Evolutionary conservation across 768 basidiomycete genomes (phyloP).

Genomic region (Mycena amicta): DNA sequence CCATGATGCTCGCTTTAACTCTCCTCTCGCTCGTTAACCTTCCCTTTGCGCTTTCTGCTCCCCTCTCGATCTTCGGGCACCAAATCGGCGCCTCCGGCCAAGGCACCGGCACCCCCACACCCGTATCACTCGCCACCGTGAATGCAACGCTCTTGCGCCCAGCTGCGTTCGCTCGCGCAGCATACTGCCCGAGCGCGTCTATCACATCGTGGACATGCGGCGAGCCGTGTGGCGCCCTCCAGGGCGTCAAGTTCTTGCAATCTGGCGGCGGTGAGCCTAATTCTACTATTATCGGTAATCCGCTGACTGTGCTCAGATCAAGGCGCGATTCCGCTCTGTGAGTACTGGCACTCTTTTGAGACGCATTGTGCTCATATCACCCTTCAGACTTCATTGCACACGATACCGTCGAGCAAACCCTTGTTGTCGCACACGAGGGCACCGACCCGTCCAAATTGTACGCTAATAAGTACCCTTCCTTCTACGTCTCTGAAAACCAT

Average conservation of each 20-base stretch:
- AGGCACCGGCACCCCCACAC: constrained; percentile 9
- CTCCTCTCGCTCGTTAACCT: constrained; percentile 1
- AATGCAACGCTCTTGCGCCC: constrained; percentile 28
- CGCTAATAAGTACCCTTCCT: constrained; percentile 5
- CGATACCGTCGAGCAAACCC: constrained; percentile 33
- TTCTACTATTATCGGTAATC: background rate
- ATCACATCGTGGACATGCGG: constrained; percentile 30
- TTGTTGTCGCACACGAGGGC: constrained; percentile 47
- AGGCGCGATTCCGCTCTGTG: constrained; percentile 34
- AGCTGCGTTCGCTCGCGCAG: constrained; percentile 38
- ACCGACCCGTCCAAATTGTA: constrained; percentile 38
- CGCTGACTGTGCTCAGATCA: constrained; percentile 26
- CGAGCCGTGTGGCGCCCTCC: background rate
- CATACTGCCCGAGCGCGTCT: constrained; percentile 37
- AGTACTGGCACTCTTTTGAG: constrained; percentile 5
- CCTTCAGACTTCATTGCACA: constrained; percentile 40
- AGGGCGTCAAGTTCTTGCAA: constrained; percentile 15
- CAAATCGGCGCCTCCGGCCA: background rate
- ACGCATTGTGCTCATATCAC: background rate
- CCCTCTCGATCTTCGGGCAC: constrained; percentile 3
- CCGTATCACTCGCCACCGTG: constrained; percentile 7
- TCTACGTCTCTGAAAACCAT: background rate
- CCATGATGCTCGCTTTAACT: background rate
- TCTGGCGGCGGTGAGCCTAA: constrained; percentile 37
- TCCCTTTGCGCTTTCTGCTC: constrained; percentile 1